Base-by-base conservation (phyloP, 169 alveolate genomes). In the Eimeria tenella region DNA sequence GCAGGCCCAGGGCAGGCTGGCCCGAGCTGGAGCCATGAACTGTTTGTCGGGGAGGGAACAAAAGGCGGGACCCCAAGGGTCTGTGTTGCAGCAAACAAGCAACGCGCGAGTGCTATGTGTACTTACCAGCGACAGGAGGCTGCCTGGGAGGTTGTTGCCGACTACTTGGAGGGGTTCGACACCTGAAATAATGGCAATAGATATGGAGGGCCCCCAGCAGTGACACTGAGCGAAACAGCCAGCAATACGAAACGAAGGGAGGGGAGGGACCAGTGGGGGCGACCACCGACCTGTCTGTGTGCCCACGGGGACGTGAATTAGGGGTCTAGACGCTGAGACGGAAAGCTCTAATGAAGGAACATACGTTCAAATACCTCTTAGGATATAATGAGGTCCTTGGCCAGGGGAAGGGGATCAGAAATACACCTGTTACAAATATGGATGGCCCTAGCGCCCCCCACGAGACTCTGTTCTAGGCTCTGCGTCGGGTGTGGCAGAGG, bases 201-300 rank as follows among this genome's bases (percentile, higher is more conserved):
- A 31, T 31, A 31, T 31, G 42, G 42, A 31, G 42, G 42, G 42
- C 42, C 42, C 42, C 42, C 42, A 31, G 42, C 42, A 31, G 42
- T 31, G 42, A 31, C 42, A 31, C 42, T 31, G 42, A 31, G 42
- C 42, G 42, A 2, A 31, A 31, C 42, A 31, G 42, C 42, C 42
- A 31, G 42, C 42, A 31, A 31, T 31, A 31, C 42, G 42, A 31
- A 31, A 31, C 42, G 42, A 31, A 31, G 42, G 42, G 7, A 15
- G 73, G 73, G 86, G 60, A 31, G 86, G 49, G 86, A 75, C 86
- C 86, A 75, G 31, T 75, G 31, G 63, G 58, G n/a, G 86, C 86
- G 86, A 75, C 86, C 86, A 75, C 63, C 52, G 21, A 71, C 82
- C 7, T 11, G 73, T 63, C 73, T 63, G 73, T 63, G 42, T 63